Percentiles rank a stretch among this genome's conserved stretches.
Evolutionary conservation across 2,329 filamentous ascomycete genomes (phyloP).

Genomic region (Sarocladium oryzae): DNA sequence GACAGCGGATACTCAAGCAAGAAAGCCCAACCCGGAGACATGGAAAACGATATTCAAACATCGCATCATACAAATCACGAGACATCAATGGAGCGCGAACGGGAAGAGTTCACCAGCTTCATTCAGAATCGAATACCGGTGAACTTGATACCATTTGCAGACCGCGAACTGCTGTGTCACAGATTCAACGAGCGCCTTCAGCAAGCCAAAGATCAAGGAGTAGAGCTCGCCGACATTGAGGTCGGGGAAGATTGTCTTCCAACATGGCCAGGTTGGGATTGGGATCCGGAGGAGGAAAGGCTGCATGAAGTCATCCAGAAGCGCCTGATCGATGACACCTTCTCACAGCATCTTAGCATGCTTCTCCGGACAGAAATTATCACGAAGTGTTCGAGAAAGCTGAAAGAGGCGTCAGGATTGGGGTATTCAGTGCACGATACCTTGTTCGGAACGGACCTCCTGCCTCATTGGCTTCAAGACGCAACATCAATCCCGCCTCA

Average conservation of each 20-base stretch:
- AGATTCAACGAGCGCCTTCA: not conserved
- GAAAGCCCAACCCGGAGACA: too few relatives aligned
- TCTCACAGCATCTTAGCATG: not conserved
- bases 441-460: not conserved
- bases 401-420: not conserved
- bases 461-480: not conserved
- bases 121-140: not conserved
- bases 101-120: not conserved
- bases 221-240: not conserved
- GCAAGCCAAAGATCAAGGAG: not conserved
- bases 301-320: not conserved
- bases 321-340: not conserved
- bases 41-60: too few relatives aligned
- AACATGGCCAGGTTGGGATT: conserved; percentile 17
- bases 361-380: not conserved
- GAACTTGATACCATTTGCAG: not conserved
- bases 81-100: not conserved
- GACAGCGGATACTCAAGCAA: too few relatives aligned
- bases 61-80: not conserved
- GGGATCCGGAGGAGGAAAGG: not conserved
- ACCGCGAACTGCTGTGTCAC: not conserved
- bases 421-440: not conserved
- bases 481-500: not conserved
- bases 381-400: not conserved
- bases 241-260: conserved; percentile 16